Conservation (phyloP, 208 protist genomes). For the Pavlovales sp. region DNA sequence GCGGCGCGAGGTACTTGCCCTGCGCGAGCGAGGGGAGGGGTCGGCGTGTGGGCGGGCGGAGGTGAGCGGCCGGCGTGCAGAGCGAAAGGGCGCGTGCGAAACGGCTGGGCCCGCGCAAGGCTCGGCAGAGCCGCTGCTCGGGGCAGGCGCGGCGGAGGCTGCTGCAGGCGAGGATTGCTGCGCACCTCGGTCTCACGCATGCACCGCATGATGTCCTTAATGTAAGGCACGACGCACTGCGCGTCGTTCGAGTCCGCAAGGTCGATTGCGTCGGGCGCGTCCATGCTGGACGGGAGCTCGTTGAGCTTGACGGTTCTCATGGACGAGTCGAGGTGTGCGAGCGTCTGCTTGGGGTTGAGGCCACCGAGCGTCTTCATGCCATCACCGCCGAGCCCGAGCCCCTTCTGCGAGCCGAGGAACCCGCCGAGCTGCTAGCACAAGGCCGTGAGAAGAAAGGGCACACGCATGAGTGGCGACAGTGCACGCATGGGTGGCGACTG, state of each 20-base stretch:
- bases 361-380: neutral
- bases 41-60: neutral
- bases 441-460: too few relatives aligned
- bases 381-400: neutral
- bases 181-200: constrained; percentile 61
- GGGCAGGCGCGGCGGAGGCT: neutral
- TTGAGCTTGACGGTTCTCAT: neutral
- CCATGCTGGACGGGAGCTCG: neutral
- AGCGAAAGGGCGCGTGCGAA: neutral
- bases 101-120: neutral
- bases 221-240: constrained; percentile 53
- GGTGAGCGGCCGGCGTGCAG: neutral
- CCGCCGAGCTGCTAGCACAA: neutral
- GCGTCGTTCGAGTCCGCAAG: neutral
- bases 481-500: too few relatives aligned
- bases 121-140: too few relatives aligned
- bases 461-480: too few relatives aligned
- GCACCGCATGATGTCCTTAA: constrained; percentile 63
- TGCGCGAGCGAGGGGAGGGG: neutral
- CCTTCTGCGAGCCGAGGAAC: neutral
- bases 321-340: neutral
- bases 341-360: neutral
- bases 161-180: neutral
- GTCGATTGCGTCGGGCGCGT: constrained; percentile 18
- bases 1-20: neutral